Evolutionary conservation across 2,329 filamentous ascomycete genomes (phyloP), one percentile per base, ranked within the genome.

Genomic region (Claviceps citrina): DNA sequence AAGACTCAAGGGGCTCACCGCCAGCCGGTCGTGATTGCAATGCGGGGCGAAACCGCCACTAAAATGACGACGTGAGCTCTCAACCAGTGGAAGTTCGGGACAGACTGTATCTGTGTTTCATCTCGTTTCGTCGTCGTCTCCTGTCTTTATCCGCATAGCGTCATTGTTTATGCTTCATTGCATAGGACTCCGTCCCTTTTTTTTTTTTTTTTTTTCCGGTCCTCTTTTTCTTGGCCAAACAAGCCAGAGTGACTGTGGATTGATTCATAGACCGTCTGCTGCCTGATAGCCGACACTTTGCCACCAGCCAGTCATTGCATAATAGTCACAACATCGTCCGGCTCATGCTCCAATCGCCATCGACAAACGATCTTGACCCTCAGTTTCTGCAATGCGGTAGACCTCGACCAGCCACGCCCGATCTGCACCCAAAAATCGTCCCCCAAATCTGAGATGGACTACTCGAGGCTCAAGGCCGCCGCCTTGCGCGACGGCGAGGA

Each of bases 401-500:
- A 19, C 2, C 7, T n/a, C 3, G 33, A 28, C 22, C 19, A 6
- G 24, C 13, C 1, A 15, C 12, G 20, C n/a, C 22, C 22, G 22
- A 24, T 24, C 8, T 24, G 22, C 22, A 8, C 16, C n/a, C 5
- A 7, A 25, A 22, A 18, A 15, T 6, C 16, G 28, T 7, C n/a
- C 20, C 24, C n/a, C n/a, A 13, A 3, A 7, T 27, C 35, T 54
- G 22, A 49, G 25, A 84, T 84, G 78, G 78, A 84, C 58, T 81
- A 81, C 53, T 73, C 77, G 27, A 74, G 80, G 54, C 69, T 98
- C 48, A 82, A 85, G 54, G 86, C 89, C 50, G 82, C 85, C 52
- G 91, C 91, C 20, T 74, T 98, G 65, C 77, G 73, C 42, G 81
- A 84, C 42, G 84, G 84, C 48, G 82, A 86, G 45, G 85, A 93